These are phyloP conservation scores for Chlorella vulgaris DNA, from an alignment of 139 green algal species.

Conservation along the genomic window DNA sequence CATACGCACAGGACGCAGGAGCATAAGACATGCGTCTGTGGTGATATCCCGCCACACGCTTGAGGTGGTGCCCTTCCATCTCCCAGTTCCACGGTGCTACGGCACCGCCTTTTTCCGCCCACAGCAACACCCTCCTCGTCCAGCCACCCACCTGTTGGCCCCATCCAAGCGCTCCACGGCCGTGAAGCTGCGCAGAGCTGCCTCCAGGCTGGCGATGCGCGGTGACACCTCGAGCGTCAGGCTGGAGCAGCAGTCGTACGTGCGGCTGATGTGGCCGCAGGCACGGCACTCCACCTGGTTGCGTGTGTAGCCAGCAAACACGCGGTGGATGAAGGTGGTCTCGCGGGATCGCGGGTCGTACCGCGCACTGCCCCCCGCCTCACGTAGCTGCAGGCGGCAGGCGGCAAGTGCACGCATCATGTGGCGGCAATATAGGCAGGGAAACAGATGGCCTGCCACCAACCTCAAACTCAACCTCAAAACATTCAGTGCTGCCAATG, in stretches of 20 bases:
- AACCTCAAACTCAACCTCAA: not conserved
- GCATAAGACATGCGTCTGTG: not conserved
- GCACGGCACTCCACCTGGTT: slow-evolving; percentile 52
- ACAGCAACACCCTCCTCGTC: not conserved
- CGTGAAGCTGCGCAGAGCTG: slow-evolving; percentile 34
- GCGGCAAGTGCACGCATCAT: not conserved
- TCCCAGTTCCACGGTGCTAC: too few species aligned
- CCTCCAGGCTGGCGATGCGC: slow-evolving; percentile 38
- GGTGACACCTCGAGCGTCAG: slow-evolving; percentile 43
- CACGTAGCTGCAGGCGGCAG: slow-evolving; percentile 46
- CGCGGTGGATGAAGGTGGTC: slow-evolving; percentile 71
- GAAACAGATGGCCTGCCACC: not conserved
- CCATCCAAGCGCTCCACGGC: slow-evolving; percentile 68
- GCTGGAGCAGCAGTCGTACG: slow-evolving; percentile 34
- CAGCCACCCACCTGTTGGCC: slow-evolving; percentile 71
- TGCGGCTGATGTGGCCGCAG: slow-evolving; percentile 24
- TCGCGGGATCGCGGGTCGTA: slow-evolving; percentile 60
- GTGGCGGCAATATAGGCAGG: not conserved
- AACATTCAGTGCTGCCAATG: not conserved
- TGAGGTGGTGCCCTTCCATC: too few species aligned
- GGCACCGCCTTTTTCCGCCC: not conserved
- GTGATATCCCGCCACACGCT: too few species aligned
- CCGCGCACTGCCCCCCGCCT: slow-evolving; percentile 54
- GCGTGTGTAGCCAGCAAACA: slow-evolving; percentile 69
- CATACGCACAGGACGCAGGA: not conserved